phyloP scores from a whole-genome alignment of 192 early-diverging fungal genomes.

The Backusella luteola region DNA sequence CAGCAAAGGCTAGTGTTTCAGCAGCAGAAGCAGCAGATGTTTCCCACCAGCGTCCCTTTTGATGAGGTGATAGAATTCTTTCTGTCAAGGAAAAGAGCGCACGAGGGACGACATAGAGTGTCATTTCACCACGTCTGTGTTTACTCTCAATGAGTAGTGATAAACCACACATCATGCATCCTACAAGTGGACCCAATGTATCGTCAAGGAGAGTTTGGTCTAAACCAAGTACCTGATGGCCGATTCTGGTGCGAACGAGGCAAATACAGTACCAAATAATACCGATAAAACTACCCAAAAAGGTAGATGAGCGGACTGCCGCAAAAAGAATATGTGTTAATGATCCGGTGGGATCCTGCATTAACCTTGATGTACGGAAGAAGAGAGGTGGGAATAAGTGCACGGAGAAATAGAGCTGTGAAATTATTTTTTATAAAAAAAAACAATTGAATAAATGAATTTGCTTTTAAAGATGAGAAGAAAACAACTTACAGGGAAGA shows the following conservation, averaged over 20 bases:
- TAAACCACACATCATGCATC: constrained; percentile 59
- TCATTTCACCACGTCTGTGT: constrained; percentile 51
- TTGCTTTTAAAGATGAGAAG: neutral
- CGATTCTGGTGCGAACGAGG: constrained; percentile 44
- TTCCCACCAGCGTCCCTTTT: constrained; percentile 35
- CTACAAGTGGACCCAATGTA: constrained; percentile 50
- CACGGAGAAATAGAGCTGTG: constrained; percentile 60
- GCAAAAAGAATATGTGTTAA: constrained; percentile 41
- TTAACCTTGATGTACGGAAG: constrained; percentile 43
- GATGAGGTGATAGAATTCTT: constrained; percentile 38
- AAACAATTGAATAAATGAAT: neutral
- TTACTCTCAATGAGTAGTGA: constrained; percentile 65
- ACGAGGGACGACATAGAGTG: constrained; percentile 49
- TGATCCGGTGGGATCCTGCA: constrained; percentile 31
- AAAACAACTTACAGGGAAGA: constrained; percentile 33
- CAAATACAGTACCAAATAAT: constrained; percentile 56
- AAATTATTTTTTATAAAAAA: neutral
- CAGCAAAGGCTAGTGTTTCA: constrained; percentile 51
- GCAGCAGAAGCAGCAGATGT: constrained; percentile 21
- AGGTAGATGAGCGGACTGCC: constrained; percentile 49
- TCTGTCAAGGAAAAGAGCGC: constrained; percentile 50
- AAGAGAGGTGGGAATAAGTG: constrained; percentile 58
- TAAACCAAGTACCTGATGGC: constrained; percentile 36
- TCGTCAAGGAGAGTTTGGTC: constrained; percentile 37
- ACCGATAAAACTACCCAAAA: constrained; percentile 55